Evolutionary conservation across 2,329 filamentous ascomycete genomes (phyloP).

Genomic region (Lasiodiplodia sp.): DNA sequence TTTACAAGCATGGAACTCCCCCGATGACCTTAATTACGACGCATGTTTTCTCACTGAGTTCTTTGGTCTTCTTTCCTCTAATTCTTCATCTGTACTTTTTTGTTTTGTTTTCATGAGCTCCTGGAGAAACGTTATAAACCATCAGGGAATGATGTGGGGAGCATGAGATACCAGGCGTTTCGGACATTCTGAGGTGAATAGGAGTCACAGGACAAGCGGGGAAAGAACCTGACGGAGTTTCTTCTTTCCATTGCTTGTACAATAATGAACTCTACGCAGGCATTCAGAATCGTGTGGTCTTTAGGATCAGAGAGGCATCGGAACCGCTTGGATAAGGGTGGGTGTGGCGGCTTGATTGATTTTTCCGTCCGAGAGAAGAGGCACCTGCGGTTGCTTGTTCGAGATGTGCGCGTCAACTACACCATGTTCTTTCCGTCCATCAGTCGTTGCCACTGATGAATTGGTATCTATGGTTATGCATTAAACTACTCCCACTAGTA

Average conservation of each 20-base stretch:
- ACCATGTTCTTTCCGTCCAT: not conserved
- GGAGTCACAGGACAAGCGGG: not conserved
- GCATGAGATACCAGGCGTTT: constrained; percentile 29
- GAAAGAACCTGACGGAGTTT: not conserved
- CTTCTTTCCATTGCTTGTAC: constrained; percentile 3
- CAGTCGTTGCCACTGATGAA: not conserved
- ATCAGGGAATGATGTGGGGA: not conserved
- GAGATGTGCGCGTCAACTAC: not conserved
- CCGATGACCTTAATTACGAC: constrained; percentile 20
- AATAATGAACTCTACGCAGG: constrained; percentile 9
- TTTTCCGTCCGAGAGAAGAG: not conserved
- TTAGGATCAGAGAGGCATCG: not conserved
- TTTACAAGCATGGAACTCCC: not conserved
- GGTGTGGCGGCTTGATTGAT: not conserved
- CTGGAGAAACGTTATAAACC: not conserved
- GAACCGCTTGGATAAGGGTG: not conserved
- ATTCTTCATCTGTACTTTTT: constrained; percentile 5
- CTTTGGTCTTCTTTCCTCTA: not conserved
- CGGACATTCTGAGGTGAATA: not conserved
- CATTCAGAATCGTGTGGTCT: not conserved
- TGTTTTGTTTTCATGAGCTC: not conserved
- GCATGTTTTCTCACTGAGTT: constrained; percentile 1
- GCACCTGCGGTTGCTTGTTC: not conserved
- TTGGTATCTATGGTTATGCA: not conserved
- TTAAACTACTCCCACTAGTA: not conserved